Base-by-base conservation (phyloP, 2,329 filamentous ascomycete genomes). In the Penicillium sclerotiorum region DNA sequence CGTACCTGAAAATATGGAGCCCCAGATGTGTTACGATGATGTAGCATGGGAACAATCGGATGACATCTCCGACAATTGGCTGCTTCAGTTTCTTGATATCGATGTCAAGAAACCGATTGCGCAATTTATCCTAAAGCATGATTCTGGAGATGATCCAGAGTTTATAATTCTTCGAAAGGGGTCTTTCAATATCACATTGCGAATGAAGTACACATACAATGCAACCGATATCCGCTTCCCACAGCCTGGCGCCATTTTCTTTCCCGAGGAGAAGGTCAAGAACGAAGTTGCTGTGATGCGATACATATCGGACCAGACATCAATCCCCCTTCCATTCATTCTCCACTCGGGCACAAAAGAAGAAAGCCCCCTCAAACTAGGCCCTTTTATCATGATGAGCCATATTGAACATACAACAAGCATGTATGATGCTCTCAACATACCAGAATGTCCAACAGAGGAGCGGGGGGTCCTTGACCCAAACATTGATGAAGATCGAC, bases 361-460 rank as follows among this genome's bases (percentile, higher is more conserved):
- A 8, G 21, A 27, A 11, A 27, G 38, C n/a, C 38, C 38, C 9
- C 21, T 41, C 2, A 28, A 41, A 4, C 38, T 41, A 9, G 17
- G 38, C 22, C 38, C 38, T 17, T 41, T 27, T 45, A 72, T 73
- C 15, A 64, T 71, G 25, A 69, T 72, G 66, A 62, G 64, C 17
- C 69, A 65, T 49, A 51, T 61, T 15, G 45, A 57, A 7, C 45
- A 56, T 28, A 36, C 33, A 1, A 51, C 27, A 9, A 49, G 13
- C 1, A 55, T 61, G 48, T 47, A 45, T 23, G 54, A 57, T 40
- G 50, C 40, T 32, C 50, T 61, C 21, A 55, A 55, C 13, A 57
- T 17, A 8, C 52, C 56, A 5, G 53, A 47, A n/a, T 53, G 46
- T 39, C 46, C 40, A 25, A 50, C n/a, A 4, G 41, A 49, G n/a